phyloP scores from a whole-genome alignment of 1,139 yeast genomes.

The Sugiyamaella novakii region DNA sequence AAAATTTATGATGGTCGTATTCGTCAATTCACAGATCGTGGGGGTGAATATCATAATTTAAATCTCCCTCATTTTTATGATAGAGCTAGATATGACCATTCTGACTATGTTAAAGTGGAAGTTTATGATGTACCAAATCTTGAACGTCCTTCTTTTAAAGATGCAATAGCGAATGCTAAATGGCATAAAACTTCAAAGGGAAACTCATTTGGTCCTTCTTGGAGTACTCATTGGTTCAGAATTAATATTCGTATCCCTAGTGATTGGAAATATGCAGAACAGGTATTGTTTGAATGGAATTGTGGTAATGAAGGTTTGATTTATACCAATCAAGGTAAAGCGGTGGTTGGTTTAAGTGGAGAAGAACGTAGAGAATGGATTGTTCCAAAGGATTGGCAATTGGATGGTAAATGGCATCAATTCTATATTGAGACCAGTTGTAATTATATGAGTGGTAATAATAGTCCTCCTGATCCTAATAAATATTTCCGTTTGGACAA shows the following conservation, averaged over 20 bases:
- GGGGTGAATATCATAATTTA: slow-evolving; percentile 68
- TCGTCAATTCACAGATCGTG: slow-evolving; percentile 70
- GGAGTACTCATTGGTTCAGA: slow-evolving; percentile 96
- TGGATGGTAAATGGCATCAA: slow-evolving; percentile 48
- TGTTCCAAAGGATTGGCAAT: slow-evolving; percentile 59
- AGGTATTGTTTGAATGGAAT: slow-evolving; percentile 80
- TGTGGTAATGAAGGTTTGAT: slow-evolving; percentile 83
- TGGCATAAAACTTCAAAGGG: slow-evolving; percentile 70
- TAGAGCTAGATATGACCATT: slow-evolving; percentile 49
- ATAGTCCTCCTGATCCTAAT: slow-evolving; percentile 68
- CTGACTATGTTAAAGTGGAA: slow-evolving; percentile 51
- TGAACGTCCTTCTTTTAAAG: slow-evolving; percentile 72
- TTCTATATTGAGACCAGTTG: slow-evolving; percentile 90
- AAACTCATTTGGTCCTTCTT: slow-evolving; percentile 86
- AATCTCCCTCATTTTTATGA: slow-evolving; percentile 86
- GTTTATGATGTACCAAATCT: slow-evolving; percentile 71
- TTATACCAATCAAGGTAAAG: slow-evolving; percentile 65
- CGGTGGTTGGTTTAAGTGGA: slow-evolving; percentile 84
- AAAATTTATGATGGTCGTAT: slow-evolving; percentile 75
- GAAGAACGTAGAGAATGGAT: slow-evolving; percentile 79
- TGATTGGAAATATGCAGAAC: slow-evolving; percentile 46
- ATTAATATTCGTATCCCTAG: slow-evolving; percentile 63
- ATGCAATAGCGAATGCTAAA: slow-evolving; percentile 55
- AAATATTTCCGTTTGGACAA: slow-evolving; percentile 64
- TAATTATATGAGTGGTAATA: slow-evolving; percentile 91